A percentile compares a stretch with the other conserved stretches of the same genome.
Conservation (phyloP, 192 early-diverging fungal species). For the Mortierella hygrophila region DNA sequence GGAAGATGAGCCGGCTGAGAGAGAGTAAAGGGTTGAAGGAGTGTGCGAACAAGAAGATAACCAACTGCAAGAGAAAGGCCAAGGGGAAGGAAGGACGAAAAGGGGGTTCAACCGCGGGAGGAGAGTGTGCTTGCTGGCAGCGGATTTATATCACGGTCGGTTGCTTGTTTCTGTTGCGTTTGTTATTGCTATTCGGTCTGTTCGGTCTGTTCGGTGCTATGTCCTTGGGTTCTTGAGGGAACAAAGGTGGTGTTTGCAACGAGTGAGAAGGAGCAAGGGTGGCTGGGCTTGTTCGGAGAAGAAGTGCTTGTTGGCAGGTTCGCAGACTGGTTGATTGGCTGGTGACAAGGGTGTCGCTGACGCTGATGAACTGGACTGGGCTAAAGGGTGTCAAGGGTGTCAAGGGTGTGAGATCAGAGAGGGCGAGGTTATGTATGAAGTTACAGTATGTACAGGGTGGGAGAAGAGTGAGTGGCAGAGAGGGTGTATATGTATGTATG, state of each 20-base stretch:
- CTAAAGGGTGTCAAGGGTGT: too few relatives aligned
- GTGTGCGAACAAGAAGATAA: background rate
- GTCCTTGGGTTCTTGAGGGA: too few relatives aligned
- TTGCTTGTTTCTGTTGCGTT: too few relatives aligned
- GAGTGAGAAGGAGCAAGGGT: too few relatives aligned
- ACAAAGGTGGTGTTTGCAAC: too few relatives aligned
- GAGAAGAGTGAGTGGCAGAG: background rate
- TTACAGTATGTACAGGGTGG: background rate
- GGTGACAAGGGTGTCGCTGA: background rate
- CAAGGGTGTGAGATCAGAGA: too few relatives aligned
- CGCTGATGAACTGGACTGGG: background rate
- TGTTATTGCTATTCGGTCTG: too few relatives aligned
- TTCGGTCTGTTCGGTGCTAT: too few relatives aligned
- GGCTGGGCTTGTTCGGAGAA: too few relatives aligned
- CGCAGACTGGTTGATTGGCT: too few relatives aligned
- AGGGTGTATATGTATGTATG: background rate
- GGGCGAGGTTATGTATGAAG: background rate
- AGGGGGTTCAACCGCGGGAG: constrained; percentile 4
- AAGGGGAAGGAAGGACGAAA: background rate
- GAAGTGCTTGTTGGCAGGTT: too few relatives aligned
- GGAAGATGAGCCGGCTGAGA: background rate
- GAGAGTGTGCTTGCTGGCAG: background rate
- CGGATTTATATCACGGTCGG: background rate
- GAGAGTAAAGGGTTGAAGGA: background rate
- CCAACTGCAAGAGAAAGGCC: background rate